Conservation (phyloP, 2,329 filamentous ascomycete genomes). For the Seiridium cupressi region DNA sequence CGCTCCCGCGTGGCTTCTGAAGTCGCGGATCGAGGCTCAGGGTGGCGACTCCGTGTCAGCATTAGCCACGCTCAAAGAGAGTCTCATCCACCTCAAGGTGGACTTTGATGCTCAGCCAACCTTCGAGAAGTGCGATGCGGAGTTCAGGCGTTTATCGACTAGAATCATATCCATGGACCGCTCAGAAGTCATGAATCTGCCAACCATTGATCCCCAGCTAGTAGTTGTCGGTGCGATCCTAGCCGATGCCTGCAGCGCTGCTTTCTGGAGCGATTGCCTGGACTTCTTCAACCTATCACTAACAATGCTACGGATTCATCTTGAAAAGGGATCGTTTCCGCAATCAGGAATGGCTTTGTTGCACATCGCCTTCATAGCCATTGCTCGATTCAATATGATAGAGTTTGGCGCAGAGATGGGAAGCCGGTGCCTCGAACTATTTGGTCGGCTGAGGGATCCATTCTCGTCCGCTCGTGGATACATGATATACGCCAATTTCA, state of each 20-base stretch:
- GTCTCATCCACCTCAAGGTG: conserved; percentile 68
- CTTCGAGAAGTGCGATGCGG: conserved; percentile 74
- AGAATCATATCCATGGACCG: conserved; percentile 59
- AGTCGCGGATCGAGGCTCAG: conserved; percentile 75
- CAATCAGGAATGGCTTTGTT: conserved; percentile 69
- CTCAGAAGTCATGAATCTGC: conserved; percentile 40
- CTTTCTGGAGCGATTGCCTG: conserved; percentile 71
- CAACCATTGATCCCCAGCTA: conserved; percentile 50
- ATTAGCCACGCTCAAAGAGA: conserved; percentile 68
- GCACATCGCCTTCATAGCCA: conserved; percentile 64
- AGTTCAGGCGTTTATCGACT: conserved; percentile 64
- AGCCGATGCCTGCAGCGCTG: conserved; percentile 66
- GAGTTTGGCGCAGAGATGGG: conserved; percentile 66
- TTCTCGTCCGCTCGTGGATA: conserved; percentile 68
- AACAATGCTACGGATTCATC: conserved; percentile 64
- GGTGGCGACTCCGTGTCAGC: conserved; percentile 69
- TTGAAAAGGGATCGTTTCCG: conserved; percentile 63
- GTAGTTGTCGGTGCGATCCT: conserved; percentile 68
- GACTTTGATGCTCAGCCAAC: conserved; percentile 63
- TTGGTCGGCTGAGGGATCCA: conserved; percentile 60
- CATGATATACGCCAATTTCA: conserved; percentile 66
- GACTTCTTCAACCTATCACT: conserved; percentile 72
- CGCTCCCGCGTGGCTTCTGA: conserved; percentile 78
- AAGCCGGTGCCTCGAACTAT: conserved; percentile 59
- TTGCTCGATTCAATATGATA: conserved; percentile 69